Evolutionary conservation across 1,284 basidiomycete species (phyloP).

Genomic region (Ustilago cynodontis): DNA sequence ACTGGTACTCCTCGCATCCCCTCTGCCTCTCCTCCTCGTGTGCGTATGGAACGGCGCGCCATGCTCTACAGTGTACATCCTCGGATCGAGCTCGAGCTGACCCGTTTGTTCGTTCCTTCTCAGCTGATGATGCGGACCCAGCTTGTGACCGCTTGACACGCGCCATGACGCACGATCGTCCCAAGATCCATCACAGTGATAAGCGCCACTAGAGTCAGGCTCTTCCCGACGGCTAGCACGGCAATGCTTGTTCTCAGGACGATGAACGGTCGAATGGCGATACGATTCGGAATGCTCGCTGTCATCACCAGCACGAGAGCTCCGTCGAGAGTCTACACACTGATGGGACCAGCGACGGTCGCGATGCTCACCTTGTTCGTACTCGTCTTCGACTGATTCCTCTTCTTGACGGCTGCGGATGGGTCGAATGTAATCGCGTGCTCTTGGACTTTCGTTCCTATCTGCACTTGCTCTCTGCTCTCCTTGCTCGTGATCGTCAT

Average conservation of each 20-base stretch:
- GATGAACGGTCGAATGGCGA: slow-evolving; percentile 41
- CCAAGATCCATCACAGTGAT: slow-evolving; percentile 46
- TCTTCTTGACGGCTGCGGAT: slow-evolving; percentile 29
- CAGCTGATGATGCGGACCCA: slow-evolving; percentile 53
- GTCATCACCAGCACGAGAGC: slow-evolving; percentile 19
- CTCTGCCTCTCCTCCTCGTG: slow-evolving; percentile 7
- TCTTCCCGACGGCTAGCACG: slow-evolving; percentile 16
- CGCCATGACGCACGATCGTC: slow-evolving; percentile 53
- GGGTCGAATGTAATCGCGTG: slow-evolving; percentile 28
- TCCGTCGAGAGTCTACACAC: slow-evolving; percentile 25
- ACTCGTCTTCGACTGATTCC: slow-evolving; percentile 22
- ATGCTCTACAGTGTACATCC: slow-evolving; percentile 41
- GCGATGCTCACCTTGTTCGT: slow-evolving; percentile 43
- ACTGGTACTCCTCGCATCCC: slow-evolving; percentile 11
- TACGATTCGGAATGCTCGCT: slow-evolving; percentile 33
- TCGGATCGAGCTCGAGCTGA: slow-evolving; percentile 39
- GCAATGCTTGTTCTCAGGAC: slow-evolving; percentile 25
- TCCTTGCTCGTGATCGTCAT: slow-evolving; percentile 1
- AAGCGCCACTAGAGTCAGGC: slow-evolving; percentile 23
- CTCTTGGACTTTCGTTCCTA: not conserved
- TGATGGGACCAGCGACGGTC: slow-evolving; percentile 21
- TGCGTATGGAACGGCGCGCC: slow-evolving; percentile 23
- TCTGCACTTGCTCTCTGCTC: not conserved
- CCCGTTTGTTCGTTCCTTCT: slow-evolving; percentile 42
- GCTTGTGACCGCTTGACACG: slow-evolving; percentile 53